Evolutionary conservation across 106 monocot genomes (phyloP).

Genomic region (Chionographis japonica): DNA sequence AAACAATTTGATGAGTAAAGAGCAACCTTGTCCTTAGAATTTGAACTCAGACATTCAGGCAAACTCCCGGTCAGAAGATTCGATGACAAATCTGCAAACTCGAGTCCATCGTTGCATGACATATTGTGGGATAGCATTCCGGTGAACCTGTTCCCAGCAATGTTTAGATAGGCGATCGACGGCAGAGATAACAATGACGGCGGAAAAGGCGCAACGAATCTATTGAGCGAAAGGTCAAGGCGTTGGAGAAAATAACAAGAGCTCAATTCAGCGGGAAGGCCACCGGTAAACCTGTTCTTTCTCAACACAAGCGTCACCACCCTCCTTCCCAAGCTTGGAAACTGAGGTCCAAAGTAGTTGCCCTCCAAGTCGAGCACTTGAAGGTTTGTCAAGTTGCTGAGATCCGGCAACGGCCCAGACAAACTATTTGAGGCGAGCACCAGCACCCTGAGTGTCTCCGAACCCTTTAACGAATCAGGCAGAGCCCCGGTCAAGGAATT

Average conservation of each 20-base stretch:
- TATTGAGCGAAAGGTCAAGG: slow-evolving; percentile 75
- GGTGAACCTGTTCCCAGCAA: slow-evolving; percentile 76
- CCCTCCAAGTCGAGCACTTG: slow-evolving; percentile 76
- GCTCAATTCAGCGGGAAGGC: slow-evolving; percentile 50
- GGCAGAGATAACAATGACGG: slow-evolving; percentile 65
- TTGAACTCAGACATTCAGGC: slow-evolving; percentile 53
- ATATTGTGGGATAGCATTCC: slow-evolving; percentile 74
- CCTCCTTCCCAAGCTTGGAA: slow-evolving; percentile 75
- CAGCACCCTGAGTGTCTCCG: slow-evolving; percentile 67
- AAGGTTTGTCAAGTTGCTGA: slow-evolving; percentile 60
- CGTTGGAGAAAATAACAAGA: slow-evolving; percentile 55
- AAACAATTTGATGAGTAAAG: slow-evolving; percentile 68
- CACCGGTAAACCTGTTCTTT: slow-evolving; percentile 70
- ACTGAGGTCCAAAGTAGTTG: slow-evolving; percentile 76
- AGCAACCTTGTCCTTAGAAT: slow-evolving; percentile 24
- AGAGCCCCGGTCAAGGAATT: slow-evolving; percentile 61
- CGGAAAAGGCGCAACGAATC: slow-evolving; percentile 79
- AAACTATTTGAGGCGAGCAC: slow-evolving; percentile 63
- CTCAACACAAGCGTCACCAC: slow-evolving; percentile 57
- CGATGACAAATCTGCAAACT: slow-evolving; percentile 60
- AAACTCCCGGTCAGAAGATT: slow-evolving; percentile 78
- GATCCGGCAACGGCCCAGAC: slow-evolving; percentile 65
- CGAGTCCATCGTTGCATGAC: slow-evolving; percentile 61
- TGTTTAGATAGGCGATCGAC: slow-evolving; percentile 57
- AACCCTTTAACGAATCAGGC: slow-evolving; percentile 43